Conservation (phyloP, 108 stramenopile species). For the Stephanodiscus triporus region DNA sequence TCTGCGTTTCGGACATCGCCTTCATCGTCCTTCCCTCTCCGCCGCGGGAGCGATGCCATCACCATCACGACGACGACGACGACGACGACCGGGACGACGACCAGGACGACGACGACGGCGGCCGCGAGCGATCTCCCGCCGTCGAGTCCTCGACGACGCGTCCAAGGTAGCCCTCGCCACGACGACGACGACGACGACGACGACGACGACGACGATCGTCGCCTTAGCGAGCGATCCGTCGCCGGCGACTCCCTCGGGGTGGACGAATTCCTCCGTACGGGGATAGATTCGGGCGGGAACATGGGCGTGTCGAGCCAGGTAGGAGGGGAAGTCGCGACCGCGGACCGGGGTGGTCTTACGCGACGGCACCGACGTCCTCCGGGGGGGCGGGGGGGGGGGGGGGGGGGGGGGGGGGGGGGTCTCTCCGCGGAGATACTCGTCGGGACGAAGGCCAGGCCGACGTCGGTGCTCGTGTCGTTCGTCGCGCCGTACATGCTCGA, state of each 20-base stretch:
- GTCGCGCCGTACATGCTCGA: constrained; percentile 65
- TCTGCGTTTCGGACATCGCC: too few relatives aligned
- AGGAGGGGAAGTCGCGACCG: constrained; percentile 77
- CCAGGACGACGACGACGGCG: too few relatives aligned
- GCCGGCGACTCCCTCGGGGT: constrained; percentile 65
- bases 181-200: too few relatives aligned
- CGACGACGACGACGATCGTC: too few relatives aligned
- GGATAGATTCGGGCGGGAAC: constrained; percentile 56
- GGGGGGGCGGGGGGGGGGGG: constrained; percentile 58
- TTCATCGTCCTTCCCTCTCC: too few relatives aligned
- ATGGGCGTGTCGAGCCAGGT: constrained; percentile 84
- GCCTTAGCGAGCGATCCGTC: constrained; percentile 32
- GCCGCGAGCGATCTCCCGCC: too few relatives aligned
- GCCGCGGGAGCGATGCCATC: too few relatives aligned
- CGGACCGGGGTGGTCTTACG: constrained; percentile 78
- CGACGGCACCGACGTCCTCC: constrained; percentile 73
- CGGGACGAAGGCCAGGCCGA: constrained; percentile 43
- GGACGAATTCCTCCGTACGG: constrained; percentile 67
- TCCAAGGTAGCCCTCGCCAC: too few relatives aligned
- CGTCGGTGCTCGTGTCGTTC: constrained; percentile 64
- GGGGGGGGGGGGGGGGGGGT: constrained; percentile 57
- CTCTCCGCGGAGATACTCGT: constrained; percentile 83
- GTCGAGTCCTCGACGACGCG: too few relatives aligned
- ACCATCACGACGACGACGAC: too few relatives aligned
- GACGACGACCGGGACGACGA: too few relatives aligned